A percentile compares a stretch with the other conserved stretches of the same genome.
Evolutionary conservation across 257 asterid species (phyloP).

Genomic region (Ehretia macrophylla): DNA sequence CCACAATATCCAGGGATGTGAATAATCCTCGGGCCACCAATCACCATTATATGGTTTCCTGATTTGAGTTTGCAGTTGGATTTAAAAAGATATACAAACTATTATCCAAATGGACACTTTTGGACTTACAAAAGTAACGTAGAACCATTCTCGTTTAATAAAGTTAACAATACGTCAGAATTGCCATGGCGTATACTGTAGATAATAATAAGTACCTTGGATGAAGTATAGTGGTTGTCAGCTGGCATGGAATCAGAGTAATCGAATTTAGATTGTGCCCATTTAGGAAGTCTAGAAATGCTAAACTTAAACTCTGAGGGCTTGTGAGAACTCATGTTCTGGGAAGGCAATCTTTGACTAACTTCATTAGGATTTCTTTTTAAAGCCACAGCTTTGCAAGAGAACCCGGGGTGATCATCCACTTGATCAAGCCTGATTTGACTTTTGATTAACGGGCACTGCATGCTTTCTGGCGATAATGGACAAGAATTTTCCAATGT

Average conservation of each 20-base stretch:
- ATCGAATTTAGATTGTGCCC: slow-evolving; percentile 52
- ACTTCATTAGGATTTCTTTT: slow-evolving; percentile 17
- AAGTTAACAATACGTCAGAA: slow-evolving; percentile 1
- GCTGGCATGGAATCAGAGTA: slow-evolving; percentile 15
- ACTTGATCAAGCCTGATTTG: slow-evolving; percentile 19
- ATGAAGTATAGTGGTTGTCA: slow-evolving; percentile 27
- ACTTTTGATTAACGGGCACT: slow-evolving; percentile 21
- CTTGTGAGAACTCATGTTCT: slow-evolving; percentile 18
- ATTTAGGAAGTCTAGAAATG: slow-evolving; percentile 62
- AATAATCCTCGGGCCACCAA: not conserved
- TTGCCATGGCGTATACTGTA: no score
- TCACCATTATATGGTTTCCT: not conserved
- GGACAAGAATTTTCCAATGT: slow-evolving; percentile 25
- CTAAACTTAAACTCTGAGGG: slow-evolving; percentile 48
- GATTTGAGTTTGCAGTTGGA: not conserved
- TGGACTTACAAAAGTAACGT: not conserved
- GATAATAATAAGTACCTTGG: slow-evolving; percentile 28
- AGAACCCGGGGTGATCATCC: slow-evolving; percentile 17
- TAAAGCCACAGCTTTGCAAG: slow-evolving; percentile 21
- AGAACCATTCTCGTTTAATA: no score
- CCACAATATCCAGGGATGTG: not conserved
- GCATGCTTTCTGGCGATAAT: slow-evolving; percentile 21
- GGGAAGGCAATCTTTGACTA: slow-evolving; percentile 17
- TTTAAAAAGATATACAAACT: no score
- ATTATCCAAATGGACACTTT: no score